Evolutionary conservation across 257 asterid genomes (phyloP), one percentile per base, ranked within the genome.

Genomic region (Verbena officinalis): DNA sequence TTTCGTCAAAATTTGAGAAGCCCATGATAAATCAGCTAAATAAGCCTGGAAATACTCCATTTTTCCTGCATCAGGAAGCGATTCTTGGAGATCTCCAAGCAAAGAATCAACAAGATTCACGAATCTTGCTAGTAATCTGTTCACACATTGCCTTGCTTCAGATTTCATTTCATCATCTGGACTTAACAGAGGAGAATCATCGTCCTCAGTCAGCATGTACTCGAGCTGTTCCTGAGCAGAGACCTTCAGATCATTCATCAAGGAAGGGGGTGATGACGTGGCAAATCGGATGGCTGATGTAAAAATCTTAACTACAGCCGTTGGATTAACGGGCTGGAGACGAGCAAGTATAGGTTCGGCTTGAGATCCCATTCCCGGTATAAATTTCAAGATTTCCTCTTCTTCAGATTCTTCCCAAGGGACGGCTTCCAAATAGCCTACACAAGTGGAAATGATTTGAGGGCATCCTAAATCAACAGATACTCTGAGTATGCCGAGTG

Each of bases 321-420:
- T 46, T 52, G 74, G 70, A 75, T 79, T 65, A 59, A 89, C 96
- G 0, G 96, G 98, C 74, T 75, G 86, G 78, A 91, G 89, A 42
- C 96, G 89, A 56, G 92, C 95, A 48, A 91, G 95, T 45, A 89
- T 64, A 0, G 73, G 66, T 39, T 82, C 95, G 1, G 84, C 85
- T 62, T 71, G 77, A 38, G 95, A 52, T 27, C 96, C 96, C 95
- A 91, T 72, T 68, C 63, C 24, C 0, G 97, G 98, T 54, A 90
- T 73, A 14, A 73, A 73, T 75, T 83, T 84, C 64, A 90, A 70
- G n/a, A 91, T 83, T 70, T 91, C 96, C 45, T 93, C 99, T 55
- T 93, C 97, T 71, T 93, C 97, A 0, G 95, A 65, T 74, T 93
- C 99, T 72, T 90, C 97, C 97, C 98, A 93, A 4, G 96, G 95